These are phyloP conservation scores for Pholiota microspora DNA, from an alignment of 768 basidiomycete genomes.

Conservation along the genomic window DNA sequence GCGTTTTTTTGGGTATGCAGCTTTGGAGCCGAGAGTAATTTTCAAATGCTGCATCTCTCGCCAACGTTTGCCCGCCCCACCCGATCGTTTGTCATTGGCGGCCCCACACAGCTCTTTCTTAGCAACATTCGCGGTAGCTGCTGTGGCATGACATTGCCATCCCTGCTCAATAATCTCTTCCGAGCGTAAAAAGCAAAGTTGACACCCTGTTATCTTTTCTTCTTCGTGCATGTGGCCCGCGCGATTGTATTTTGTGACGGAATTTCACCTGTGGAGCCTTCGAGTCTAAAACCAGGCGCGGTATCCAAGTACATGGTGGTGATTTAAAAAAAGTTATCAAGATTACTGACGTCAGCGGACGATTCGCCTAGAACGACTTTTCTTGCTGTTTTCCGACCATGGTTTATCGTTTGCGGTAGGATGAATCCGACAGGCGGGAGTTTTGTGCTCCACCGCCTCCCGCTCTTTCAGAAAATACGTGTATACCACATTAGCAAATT, in stretches of 20 bases:
- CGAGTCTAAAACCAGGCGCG: neutral
- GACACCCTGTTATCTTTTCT: neutral
- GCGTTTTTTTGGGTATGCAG: too few relatives aligned
- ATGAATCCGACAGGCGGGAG: neutral
- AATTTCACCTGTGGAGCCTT: neutral
- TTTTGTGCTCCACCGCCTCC: neutral
- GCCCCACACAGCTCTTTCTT: neutral
- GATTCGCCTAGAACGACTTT: neutral
- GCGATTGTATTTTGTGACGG: neutral
- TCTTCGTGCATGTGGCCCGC: neutral
- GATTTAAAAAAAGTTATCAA: neutral
- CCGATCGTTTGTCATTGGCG: neutral
- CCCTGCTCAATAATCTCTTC: neutral
- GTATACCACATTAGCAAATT: neutral
- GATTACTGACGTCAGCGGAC: neutral
- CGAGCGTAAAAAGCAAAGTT: neutral
- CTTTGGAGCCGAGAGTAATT: too few relatives aligned
- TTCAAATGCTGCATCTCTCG: too few relatives aligned
- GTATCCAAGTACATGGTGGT: neutral
- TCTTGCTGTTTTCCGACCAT: neutral
- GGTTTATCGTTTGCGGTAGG: neutral
- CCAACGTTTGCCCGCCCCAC: neutral
- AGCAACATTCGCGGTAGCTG: neutral
- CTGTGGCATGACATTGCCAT: neutral
- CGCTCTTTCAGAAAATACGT: neutral